A percentile compares a stretch with the other conserved stretches of the same genome.
These are phyloP conservation scores for Sporisorium exsertum DNA, from an alignment of 1,284 basidiomycete species.

Conservation along the genomic window DNA sequence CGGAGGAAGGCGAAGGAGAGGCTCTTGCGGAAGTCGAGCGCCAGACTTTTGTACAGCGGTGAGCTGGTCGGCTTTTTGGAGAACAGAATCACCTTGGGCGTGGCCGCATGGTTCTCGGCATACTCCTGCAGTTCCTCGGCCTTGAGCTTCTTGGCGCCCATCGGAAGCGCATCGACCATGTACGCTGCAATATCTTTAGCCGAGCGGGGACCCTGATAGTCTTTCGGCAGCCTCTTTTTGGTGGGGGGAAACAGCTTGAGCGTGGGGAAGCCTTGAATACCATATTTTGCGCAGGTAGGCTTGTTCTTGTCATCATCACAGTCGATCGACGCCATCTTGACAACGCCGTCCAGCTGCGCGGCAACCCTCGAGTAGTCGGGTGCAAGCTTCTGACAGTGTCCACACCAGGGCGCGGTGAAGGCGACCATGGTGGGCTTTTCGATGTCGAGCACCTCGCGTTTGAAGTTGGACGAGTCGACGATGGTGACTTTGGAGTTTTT, in stretches of 20 bases:
- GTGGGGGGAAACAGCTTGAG: constrained; percentile 75
- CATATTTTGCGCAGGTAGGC: constrained; percentile 82
- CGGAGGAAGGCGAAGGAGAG: constrained; percentile 61
- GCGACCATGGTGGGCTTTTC: constrained; percentile 70
- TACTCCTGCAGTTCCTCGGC: constrained; percentile 71
- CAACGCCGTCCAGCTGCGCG: constrained; percentile 80
- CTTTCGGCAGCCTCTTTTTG: constrained; percentile 75
- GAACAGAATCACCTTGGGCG: constrained; percentile 65
- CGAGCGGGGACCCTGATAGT: constrained; percentile 81
- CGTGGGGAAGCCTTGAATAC: constrained; percentile 92
- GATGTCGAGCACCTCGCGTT: constrained; percentile 62
- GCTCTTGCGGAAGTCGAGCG: constrained; percentile 62
- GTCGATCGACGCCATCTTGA: constrained; percentile 89
- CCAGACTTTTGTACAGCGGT: constrained; percentile 65
- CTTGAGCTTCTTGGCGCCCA: constrained; percentile 75
- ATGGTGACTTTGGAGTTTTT: constrained; percentile 57
- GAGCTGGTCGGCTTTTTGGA: constrained; percentile 61
- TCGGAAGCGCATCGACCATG: constrained; percentile 80
- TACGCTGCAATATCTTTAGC: constrained; percentile 81
- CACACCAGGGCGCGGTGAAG: constrained; percentile 70
- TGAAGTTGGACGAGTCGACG: constrained; percentile 53
- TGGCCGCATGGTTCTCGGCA: constrained; percentile 26
- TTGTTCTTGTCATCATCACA: constrained; percentile 89
- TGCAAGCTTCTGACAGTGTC: constrained; percentile 84
- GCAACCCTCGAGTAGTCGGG: constrained; percentile 89